Percentiles rank a stretch among this genome's conserved stretches.
Evolutionary conservation across 140 eudicot genomes (phyloP).

Genomic region (Erigeron philadelphicus): DNA sequence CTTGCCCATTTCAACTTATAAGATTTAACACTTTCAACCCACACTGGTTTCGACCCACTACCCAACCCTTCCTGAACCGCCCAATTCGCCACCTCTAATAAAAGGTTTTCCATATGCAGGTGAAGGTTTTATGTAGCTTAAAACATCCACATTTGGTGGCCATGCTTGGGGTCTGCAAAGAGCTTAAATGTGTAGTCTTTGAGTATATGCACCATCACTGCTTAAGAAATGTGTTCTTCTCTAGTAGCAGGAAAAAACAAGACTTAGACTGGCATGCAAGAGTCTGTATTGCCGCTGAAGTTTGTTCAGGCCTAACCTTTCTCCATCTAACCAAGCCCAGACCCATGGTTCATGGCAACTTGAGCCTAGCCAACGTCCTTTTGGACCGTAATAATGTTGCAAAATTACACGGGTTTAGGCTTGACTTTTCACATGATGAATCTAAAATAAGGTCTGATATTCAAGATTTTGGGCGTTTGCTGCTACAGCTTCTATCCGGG

Average conservation of each 20-base stretch:
- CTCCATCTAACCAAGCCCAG: slow-evolving; percentile 67
- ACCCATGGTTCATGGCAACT: slow-evolving; percentile 47
- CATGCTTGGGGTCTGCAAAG: slow-evolving; percentile 68
- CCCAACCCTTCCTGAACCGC: neutral
- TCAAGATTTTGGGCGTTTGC: slow-evolving; percentile 48
- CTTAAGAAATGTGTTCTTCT: slow-evolving; percentile 51
- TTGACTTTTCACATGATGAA: slow-evolving; percentile 20
- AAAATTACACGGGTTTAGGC: slow-evolving; percentile 43
- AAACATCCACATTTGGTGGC: slow-evolving; percentile 72
- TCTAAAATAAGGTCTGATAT: slow-evolving; percentile 42
- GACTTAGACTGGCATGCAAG: slow-evolving; percentile 58
- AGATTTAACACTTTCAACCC: neutral
- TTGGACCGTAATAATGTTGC: slow-evolving; percentile 54
- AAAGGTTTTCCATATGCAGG: slow-evolving; percentile 38
- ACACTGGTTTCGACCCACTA: neutral
- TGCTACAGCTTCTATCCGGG: slow-evolving; percentile 63
- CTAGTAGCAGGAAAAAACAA: slow-evolving; percentile 30
- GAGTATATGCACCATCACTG: slow-evolving; percentile 76
- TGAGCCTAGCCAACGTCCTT: slow-evolving; percentile 53
- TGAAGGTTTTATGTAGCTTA: slow-evolving; percentile 40
- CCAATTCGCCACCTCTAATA: neutral
- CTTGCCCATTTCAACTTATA: neutral
- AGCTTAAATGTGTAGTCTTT: slow-evolving; percentile 60
- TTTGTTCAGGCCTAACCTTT: slow-evolving; percentile 59
- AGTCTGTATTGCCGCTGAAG: slow-evolving; percentile 52